A percentile compares a stretch with the other conserved stretches of the same genome.
Conservation (phyloP, 164 flowering plant genomes). For the Cinnamomum chago region DNA sequence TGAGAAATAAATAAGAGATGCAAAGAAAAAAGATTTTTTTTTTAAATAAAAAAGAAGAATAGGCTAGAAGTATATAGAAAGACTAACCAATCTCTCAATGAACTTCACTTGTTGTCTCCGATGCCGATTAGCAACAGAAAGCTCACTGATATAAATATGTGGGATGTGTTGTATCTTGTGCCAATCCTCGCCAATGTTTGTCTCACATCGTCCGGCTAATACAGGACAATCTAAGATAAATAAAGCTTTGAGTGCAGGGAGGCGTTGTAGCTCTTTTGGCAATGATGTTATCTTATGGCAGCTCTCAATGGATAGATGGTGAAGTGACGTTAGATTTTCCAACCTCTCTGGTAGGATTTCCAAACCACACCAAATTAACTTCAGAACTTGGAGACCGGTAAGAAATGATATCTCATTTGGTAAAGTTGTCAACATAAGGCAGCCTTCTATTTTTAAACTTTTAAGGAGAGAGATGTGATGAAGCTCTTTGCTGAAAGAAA, state of each 20-base stretch:
- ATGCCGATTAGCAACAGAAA: no score
- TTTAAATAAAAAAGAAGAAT: no score
- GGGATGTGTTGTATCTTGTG: not conserved
- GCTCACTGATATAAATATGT: no score
- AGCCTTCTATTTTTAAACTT: not conserved
- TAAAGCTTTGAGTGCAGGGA: not conserved
- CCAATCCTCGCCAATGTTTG: not conserved
- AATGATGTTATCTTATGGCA: not conserved
- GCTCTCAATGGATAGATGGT: not conserved
- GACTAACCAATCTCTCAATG: no score
- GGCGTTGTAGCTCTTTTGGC: not conserved
- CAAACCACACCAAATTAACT: not conserved
- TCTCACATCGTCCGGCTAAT: not conserved
- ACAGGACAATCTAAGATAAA: not conserved
- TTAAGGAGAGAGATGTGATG: slow-evolving; percentile 1
- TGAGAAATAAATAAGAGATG: no score
- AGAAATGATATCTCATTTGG: not conserved
- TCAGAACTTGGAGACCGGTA: not conserved
- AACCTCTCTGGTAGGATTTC: not conserved
- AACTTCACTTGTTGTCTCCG: no score
- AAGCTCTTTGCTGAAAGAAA: slow-evolving; percentile 4
- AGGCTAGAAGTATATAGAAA: no score
- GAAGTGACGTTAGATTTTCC: not conserved
- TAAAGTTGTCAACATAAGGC: not conserved
- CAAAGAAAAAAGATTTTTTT: no score